These are phyloP conservation scores for Epichloe coenophiala DNA, from an alignment of 2,329 filamentous ascomycete species.

Conservation along the genomic window DNA sequence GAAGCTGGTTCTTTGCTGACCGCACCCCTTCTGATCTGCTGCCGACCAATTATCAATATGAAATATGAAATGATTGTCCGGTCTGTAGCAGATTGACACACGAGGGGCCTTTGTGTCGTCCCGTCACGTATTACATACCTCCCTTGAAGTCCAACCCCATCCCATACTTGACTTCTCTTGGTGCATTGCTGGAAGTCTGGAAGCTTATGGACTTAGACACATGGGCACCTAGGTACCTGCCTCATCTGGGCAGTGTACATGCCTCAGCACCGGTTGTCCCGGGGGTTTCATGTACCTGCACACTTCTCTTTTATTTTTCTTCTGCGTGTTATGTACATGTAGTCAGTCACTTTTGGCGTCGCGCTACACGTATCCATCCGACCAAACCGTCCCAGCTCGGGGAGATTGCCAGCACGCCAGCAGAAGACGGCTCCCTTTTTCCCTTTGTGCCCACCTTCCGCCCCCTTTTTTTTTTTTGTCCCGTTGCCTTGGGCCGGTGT, in stretches of 20 bases:
- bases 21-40: background rate
- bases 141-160: no score
- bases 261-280: no score
- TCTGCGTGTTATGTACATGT: background rate
- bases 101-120: background rate
- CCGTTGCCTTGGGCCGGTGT: constrained; percentile 3
- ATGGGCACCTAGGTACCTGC: no score
- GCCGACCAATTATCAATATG: background rate
- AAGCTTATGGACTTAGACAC: no score
- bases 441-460: background rate
- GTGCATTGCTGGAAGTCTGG: no score
- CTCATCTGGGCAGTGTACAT: no score
- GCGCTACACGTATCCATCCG: background rate
- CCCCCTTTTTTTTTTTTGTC: constrained; percentile 2
- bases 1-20: background rate
- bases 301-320: background rate
- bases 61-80: background rate
- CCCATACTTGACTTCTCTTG: no score
- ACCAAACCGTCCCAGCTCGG: background rate
- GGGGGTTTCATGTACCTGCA: no score
- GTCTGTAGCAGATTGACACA: background rate
- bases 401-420: constrained; percentile 2
- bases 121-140: background rate
- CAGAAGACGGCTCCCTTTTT: background rate
- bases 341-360: background rate